Base-by-base conservation (phyloP, 192 early-diverging fungal genomes). In the Coemansia sp. region DNA sequence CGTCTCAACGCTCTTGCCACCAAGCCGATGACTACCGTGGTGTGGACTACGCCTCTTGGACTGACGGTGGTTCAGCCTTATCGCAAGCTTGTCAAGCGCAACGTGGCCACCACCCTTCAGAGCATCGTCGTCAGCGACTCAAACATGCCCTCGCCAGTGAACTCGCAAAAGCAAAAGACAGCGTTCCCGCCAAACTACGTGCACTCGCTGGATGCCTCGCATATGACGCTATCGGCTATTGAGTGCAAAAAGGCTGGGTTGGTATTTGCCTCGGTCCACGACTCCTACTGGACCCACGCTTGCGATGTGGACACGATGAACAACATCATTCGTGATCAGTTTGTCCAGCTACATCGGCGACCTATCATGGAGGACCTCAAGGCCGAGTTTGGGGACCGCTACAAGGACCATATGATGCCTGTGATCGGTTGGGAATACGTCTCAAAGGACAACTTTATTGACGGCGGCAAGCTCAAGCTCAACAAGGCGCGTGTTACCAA, bases 181-280 rank as follows among this genome's bases (percentile, higher is more conserved):
- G 97, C 97, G 2, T 99, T 99, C 86, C 97, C 97, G 42, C 97
- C 97, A 30, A 99, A 99, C 86, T 99, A 94, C 85, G 94, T 99
- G 74, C 97, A 99, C 80, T 96, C 95, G 4, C 85, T 99, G 28
- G 97, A 99, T 78, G 97, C 97, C 1, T 89, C 95, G 23, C 97
- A 99, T 72, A 99, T 99, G 97, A 86, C 96, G 67, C 87, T 97
- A 77, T 94, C 95, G 17, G 95, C 97, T 30, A 85, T 95, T 32
- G 88, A 87, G 64, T 97, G 95, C 85, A 87, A 93, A 49, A 74
- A 84, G 40, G 87, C 85, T 19, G 90, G 89, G 4, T 74, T 99
- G 64, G 85, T 89, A 10, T 99, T 97, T 87, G 94, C 97, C 0
- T 89, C 95, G 5, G 97, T 99, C 17, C 97, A 99, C 80, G 97